Conservation (phyloP, 441 rosid species). For the Aleurites moluccanus region DNA sequence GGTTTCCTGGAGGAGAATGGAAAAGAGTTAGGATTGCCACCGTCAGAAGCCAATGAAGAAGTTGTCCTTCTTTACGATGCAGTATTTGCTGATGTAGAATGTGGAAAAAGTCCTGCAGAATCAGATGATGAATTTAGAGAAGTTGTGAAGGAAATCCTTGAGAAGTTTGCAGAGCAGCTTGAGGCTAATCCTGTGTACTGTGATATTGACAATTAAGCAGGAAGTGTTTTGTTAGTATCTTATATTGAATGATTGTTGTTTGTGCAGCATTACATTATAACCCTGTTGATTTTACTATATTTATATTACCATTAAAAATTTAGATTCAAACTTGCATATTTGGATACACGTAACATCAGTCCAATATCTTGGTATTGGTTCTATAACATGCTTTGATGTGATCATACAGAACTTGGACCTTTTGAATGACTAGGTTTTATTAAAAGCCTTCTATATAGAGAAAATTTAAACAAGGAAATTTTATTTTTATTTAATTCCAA, state of each 20-base stretch:
- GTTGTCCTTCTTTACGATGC: constrained; percentile 53
- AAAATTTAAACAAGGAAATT: background rate
- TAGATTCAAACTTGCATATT: background rate
- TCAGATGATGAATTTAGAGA: constrained; percentile 33
- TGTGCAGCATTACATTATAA: constrained; percentile 20
- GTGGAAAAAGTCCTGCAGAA: constrained; percentile 29
- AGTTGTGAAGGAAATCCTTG: constrained; percentile 49
- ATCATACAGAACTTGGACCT: background rate
- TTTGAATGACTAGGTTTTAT: background rate
- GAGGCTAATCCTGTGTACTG: constrained; percentile 53
- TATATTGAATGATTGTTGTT: constrained; percentile 9
- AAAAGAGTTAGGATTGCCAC: constrained; percentile 68
- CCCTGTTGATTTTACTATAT: constrained; percentile 6
- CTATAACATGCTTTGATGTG: constrained; percentile 4
- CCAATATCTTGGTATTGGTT: background rate
- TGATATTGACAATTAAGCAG: constrained; percentile 32
- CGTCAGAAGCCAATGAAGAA: constrained; percentile 54
- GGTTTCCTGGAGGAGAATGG: constrained; percentile 53
- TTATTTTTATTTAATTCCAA: background rate
- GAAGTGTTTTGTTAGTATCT: background rate
- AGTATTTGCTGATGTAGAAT: constrained; percentile 42
- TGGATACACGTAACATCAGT: background rate
- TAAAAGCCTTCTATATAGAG: background rate
- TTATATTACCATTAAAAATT: background rate
- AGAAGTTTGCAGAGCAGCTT: constrained; percentile 59